phyloP scores from a whole-genome alignment of 2,329 filamentous ascomycete species.

The Sporothrix dimorphospora region DNA sequence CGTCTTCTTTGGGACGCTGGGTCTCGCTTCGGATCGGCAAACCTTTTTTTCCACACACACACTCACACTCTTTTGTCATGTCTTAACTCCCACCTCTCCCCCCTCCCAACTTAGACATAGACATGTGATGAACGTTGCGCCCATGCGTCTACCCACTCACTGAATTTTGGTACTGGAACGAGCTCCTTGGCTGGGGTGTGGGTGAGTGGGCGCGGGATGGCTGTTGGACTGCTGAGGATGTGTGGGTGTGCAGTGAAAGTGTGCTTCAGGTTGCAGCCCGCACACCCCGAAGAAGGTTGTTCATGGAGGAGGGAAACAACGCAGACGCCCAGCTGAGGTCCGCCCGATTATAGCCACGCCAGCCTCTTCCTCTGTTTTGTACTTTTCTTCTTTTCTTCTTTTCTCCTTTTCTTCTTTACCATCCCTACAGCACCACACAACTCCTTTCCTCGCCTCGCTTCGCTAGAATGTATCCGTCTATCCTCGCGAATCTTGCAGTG shows the following conservation, averaged over 20 bases:
- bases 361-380: background rate
- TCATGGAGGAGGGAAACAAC: background rate
- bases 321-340: background rate
- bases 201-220: background rate
- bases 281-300: background rate
- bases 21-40: background rate
- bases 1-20: background rate
- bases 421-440: background rate
- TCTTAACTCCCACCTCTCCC: background rate
- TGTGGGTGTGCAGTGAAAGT: background rate
- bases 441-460: background rate
- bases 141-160: too few species aligned
- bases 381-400: background rate
- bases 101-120: background rate
- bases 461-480: background rate
- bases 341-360: background rate
- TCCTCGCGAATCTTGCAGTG: constrained; percentile 19
- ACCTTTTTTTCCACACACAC: background rate
- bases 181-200: background rate
- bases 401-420: too few species aligned
- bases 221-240: background rate
- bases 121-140: background rate
- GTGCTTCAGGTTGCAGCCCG: background rate
- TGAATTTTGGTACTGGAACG: background rate
- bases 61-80: background rate